Percentiles rank a stretch among this genome's conserved stretches.
phyloP scores from a whole-genome alignment of 495 filamentous ascomycete genomes.

The Hypoxylon trugodes region DNA sequence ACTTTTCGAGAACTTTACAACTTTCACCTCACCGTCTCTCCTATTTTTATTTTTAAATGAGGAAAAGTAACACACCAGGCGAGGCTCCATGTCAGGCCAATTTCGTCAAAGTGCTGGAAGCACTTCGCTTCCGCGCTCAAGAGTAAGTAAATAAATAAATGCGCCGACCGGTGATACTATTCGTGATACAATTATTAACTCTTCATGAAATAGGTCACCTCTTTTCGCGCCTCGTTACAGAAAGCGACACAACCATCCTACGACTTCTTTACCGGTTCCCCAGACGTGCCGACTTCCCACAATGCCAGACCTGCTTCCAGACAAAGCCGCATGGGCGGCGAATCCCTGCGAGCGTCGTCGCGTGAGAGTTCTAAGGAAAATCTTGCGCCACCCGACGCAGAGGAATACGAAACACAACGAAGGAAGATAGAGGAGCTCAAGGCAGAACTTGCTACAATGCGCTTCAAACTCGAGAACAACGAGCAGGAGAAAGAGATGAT shows the following conservation, averaged over 20 bases:
- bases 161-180: background rate
- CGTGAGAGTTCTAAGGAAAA: constrained; percentile 61
- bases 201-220: constrained; percentile 38
- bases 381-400: constrained; percentile 55
- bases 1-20: background rate
- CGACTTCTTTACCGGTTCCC: constrained; percentile 66
- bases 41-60: constrained; percentile 2
- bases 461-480: constrained; percentile 67
- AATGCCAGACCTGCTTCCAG: constrained; percentile 49
- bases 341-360: constrained; percentile 48
- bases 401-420: constrained; percentile 61
- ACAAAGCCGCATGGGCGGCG: constrained; percentile 42
- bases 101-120: constrained; percentile 50
- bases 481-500: constrained; percentile 88
- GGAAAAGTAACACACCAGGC: background rate
- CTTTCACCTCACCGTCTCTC: too few species aligned
- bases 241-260: constrained; percentile 64
- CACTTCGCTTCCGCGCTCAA: constrained; percentile 47
- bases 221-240: constrained; percentile 48
- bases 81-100: constrained; percentile 38
- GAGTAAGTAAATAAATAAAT: constrained; percentile 50
- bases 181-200: constrained; percentile 5
- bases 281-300: constrained; percentile 41
- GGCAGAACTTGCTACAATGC: constrained; percentile 62
- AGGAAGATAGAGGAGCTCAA: constrained; percentile 62